Percentiles rank a stretch among this genome's conserved stretches.
phyloP scores from a whole-genome alignment of 768 basidiomycete genomes.

The Phanerochaete carnosa region DNA sequence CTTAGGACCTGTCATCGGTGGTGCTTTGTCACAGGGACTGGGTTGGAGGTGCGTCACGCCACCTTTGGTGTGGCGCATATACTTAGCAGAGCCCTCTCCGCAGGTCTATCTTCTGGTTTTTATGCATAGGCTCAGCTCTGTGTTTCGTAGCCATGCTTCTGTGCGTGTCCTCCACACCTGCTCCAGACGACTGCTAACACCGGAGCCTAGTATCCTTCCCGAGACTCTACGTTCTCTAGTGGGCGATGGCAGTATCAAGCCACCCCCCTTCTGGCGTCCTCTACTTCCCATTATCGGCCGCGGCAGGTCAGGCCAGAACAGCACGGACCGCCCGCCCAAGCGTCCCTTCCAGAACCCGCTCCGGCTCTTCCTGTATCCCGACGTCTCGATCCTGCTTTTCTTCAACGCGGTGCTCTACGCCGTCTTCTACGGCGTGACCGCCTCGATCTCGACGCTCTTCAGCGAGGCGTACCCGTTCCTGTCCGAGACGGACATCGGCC shows the following conservation, averaged over 20 bases:
- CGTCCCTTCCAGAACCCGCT: slow-evolving; percentile 53
- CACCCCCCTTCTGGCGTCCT: slow-evolving; percentile 27
- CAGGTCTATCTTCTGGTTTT: slow-evolving; percentile 43
- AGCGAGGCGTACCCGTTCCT: slow-evolving; percentile 54
- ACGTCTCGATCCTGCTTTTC: slow-evolving; percentile 51
- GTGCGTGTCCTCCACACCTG: slow-evolving; percentile 17
- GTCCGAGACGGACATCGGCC: slow-evolving; percentile 60
- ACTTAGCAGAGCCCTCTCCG: background rate
- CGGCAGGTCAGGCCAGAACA: background rate
- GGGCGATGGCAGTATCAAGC: slow-evolving; percentile 39
- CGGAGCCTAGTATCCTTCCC: slow-evolving; percentile 34
- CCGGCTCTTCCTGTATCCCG: slow-evolving; percentile 48
- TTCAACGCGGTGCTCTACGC: slow-evolving; percentile 53
- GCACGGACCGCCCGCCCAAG: slow-evolving; percentile 19
- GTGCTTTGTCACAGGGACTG: slow-evolving; percentile 27
- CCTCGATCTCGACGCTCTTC: slow-evolving; percentile 63
- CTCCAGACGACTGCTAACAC: background rate
- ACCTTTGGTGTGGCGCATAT: background rate
- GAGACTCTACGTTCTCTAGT: slow-evolving; percentile 46
- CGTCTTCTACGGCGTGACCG: slow-evolving; percentile 57
- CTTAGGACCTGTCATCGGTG: slow-evolving; percentile 49
- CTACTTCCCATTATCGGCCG: slow-evolving; percentile 30
- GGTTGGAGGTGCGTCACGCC: slow-evolving; percentile 27
- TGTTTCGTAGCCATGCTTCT: slow-evolving; percentile 35
- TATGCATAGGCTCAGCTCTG: slow-evolving; percentile 31